phyloP scores from a whole-genome alignment of 768 basidiomycete species.

The Mycena maculata region DNA sequence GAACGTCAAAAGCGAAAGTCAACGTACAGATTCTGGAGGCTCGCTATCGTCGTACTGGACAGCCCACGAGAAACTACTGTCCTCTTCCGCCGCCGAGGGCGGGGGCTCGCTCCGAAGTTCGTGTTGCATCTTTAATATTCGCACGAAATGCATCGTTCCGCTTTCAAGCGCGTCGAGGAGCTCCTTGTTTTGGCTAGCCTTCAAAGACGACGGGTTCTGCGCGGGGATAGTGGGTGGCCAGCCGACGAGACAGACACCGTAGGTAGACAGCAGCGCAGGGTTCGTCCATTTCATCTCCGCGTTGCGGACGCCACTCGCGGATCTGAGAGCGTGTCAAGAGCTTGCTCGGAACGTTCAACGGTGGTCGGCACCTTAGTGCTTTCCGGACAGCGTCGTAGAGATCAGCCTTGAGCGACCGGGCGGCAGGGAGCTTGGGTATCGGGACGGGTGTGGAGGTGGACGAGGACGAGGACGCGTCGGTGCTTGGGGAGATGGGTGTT shows the following conservation, averaged over 20 bases:
- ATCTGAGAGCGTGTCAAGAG: constrained; percentile 41
- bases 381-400: constrained; percentile 67
- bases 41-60: constrained; percentile 29
- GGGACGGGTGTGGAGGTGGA: constrained; percentile 7
- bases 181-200: constrained; percentile 63
- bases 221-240: constrained; percentile 71
- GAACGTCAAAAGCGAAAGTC: background rate
- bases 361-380: constrained; percentile 61
- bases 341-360: constrained; percentile 18
- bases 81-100: constrained; percentile 22
- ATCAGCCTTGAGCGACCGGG: constrained; percentile 61
- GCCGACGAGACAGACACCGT: constrained; percentile 70
- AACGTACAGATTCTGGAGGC: constrained; percentile 8
- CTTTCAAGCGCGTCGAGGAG: constrained; percentile 62
- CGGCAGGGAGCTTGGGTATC: constrained; percentile 30
- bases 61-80: constrained; percentile 31
- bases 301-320: constrained; percentile 66
- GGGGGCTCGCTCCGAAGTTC: constrained; percentile 47
- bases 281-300: constrained; percentile 86
- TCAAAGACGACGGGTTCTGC: constrained; percentile 72
- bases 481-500: constrained; percentile 23
- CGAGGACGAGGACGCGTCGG: constrained; percentile 23
- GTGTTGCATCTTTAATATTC: constrained; percentile 43
- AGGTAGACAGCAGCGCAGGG: constrained; percentile 64
- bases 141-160: constrained; percentile 63